Conservation (phyloP, 1,284 basidiomycete species). For the Paramarasmius palmivorus region DNA sequence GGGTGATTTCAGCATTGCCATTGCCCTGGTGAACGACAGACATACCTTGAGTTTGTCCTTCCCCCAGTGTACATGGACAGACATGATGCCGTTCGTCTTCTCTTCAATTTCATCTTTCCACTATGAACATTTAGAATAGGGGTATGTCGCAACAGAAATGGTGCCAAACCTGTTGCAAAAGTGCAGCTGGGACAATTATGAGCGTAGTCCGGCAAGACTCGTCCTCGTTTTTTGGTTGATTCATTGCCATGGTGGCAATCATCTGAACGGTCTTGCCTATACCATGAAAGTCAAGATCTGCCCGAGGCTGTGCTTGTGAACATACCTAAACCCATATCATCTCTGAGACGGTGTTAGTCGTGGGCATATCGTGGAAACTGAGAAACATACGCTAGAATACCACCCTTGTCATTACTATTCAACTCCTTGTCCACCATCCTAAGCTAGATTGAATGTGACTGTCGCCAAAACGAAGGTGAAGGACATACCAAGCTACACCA, state of each 20-base stretch:
- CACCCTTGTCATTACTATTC: constrained; percentile 50
- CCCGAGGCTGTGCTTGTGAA: not conserved
- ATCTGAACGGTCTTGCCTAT: constrained; percentile 69
- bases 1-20: not conserved
- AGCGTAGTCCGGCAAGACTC: constrained; percentile 48
- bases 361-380: constrained; percentile 1
- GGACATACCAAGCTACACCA: constrained; percentile 63
- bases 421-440: constrained; percentile 64
- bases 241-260: constrained; percentile 70
- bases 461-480: constrained; percentile 10
- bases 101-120: constrained; percentile 71
- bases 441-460: constrained; percentile 23
- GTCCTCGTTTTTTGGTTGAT: constrained; percentile 50
- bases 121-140: constrained; percentile 29
- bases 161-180: constrained; percentile 56
- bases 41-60: constrained; percentile 59
- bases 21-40: constrained; percentile 25
- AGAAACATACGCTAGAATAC: constrained; percentile 71
- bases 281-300: constrained; percentile 4
- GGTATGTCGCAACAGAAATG: not conserved
- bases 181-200: constrained; percentile 68
- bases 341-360: constrained; percentile 37
- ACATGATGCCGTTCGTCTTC: constrained; percentile 66
- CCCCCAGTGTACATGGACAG: constrained; percentile 65
- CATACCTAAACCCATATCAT: constrained; percentile 87